Percentiles rank a stretch among this genome's conserved stretches.
phyloP scores from a whole-genome alignment of 2,329 filamentous ascomycete genomes.

The Penicillium sp. region DNA sequence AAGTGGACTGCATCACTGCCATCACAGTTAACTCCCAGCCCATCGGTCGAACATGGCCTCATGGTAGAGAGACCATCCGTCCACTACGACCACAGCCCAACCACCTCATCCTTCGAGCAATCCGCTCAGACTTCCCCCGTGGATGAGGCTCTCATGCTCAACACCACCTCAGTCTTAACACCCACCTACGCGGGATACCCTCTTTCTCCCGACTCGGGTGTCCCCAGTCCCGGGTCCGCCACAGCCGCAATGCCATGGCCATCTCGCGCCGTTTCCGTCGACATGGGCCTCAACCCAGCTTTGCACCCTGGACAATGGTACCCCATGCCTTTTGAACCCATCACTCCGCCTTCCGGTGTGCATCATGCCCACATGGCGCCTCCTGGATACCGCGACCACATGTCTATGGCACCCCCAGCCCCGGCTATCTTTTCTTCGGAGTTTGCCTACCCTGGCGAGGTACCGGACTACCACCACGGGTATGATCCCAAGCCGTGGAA shows the following conservation, averaged over 20 bases:
- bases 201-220: conserved; percentile 27
- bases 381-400: conserved; percentile 24
- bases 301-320: conserved; percentile 31
- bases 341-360: conserved; percentile 21
- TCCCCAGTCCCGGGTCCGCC: conserved; percentile 29
- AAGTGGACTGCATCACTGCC: conserved; percentile 23
- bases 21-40: conserved; percentile 26
- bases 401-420: conserved; percentile 26
- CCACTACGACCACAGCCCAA: conserved; percentile 22
- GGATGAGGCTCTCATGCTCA: conserved; percentile 26
- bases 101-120: conserved; percentile 27
- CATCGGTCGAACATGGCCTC: conserved; percentile 23
- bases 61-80: conserved; percentile 16
- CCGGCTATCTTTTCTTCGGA: conserved; percentile 22
- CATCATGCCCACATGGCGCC: conserved; percentile 29
- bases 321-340: conserved; percentile 27
- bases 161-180: conserved; percentile 26
- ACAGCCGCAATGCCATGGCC: conserved; percentile 14
- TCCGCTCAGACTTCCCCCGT: conserved; percentile 27
- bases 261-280: conserved; percentile 20
- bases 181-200: conserved; percentile 29
- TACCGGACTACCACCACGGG: conserved; percentile 17
- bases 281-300: conserved; percentile 21
- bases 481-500: conserved; percentile 31
- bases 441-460: conserved; percentile 17